Percentiles rank a stretch among this genome's conserved stretches.
Conservation (phyloP, 176 grass and related monocot species). For the Puccinellia tenuiflora region DNA sequence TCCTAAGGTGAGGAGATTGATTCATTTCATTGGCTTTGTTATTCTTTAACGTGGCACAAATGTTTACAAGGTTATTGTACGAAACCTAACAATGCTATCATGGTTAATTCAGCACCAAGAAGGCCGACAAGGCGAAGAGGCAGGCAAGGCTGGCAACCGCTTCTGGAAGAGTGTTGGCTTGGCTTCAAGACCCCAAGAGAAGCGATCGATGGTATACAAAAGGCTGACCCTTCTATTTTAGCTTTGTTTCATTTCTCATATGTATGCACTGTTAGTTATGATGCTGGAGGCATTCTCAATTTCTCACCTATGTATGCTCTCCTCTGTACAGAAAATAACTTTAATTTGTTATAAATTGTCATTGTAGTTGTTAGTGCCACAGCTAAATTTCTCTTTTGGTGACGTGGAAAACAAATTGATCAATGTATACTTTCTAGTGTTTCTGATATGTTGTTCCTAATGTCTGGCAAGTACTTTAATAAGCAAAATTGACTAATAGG, state of each 20-base stretch:
- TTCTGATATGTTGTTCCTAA: no score
- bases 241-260: background rate
- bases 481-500: no score
- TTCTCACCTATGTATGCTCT: no score
- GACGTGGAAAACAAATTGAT: background rate
- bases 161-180: slow-evolving; percentile 88
- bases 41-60: background rate
- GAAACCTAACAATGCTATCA: background rate
- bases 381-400: background rate
- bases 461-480: no score
- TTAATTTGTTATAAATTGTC: background rate
- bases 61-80: background rate
- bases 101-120: slow-evolving; percentile 52
- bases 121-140: slow-evolving; percentile 64
- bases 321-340: no score
- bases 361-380: background rate
- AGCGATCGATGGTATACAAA: slow-evolving; percentile 54
- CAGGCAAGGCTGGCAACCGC: slow-evolving; percentile 77
- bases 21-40: background rate
- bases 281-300: background rate
- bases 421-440: no score
- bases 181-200: slow-evolving; percentile 89
- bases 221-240: background rate
- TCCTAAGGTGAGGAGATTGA: slow-evolving; percentile 52
- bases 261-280: background rate